phyloP scores from a whole-genome alignment of 1,139 yeast genomes.

The Protomyces inouyei region DNA sequence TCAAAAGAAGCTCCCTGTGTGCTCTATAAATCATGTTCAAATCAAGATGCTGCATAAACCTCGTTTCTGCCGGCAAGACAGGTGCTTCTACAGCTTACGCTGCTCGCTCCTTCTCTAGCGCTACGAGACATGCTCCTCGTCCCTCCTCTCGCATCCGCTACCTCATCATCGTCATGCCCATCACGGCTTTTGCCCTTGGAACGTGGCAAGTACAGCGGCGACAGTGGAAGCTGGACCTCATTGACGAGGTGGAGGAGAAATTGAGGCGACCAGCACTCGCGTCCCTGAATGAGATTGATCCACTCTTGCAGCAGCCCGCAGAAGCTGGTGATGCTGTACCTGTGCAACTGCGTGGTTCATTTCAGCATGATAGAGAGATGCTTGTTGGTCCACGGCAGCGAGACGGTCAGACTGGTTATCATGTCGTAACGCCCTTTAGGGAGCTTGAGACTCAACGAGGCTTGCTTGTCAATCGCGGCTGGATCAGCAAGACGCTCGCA shows the following conservation, averaged over 20 bases:
- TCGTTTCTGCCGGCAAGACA: too few relatives aligned
- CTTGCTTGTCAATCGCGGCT: conserved; percentile 80
- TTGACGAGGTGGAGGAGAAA: conserved; percentile 76
- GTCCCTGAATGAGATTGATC: conserved; percentile 48
- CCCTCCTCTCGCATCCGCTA: neutral
- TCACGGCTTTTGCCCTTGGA: conserved; percentile 77
- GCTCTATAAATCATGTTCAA: too few relatives aligned
- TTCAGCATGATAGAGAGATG: conserved; percentile 80
- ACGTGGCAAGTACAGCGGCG: conserved; percentile 89
- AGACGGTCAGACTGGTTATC: conserved; percentile 73
- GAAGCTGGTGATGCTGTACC: conserved; percentile 42
- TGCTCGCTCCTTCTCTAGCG: neutral
- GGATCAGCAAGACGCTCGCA: conserved; percentile 73
- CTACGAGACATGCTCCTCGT: neutral
- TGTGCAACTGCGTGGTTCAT: conserved; percentile 67
- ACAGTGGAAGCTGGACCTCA: conserved; percentile 81
- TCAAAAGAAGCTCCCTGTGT: too few relatives aligned
- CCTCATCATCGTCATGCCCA: conserved; percentile 66
- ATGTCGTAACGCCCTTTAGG: conserved; percentile 74
- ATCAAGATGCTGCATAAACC: too few relatives aligned
- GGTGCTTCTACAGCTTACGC: too few relatives aligned
- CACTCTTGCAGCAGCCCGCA: neutral
- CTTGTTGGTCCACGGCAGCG: conserved; percentile 84
- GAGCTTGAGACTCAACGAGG: conserved; percentile 54
- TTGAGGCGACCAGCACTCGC: conserved; percentile 67